Evolutionary conservation across 108 stramenopile species (phyloP), one percentile per base, ranked within the genome.

Genomic region (Phaeodactylum tricornutum): DNA sequence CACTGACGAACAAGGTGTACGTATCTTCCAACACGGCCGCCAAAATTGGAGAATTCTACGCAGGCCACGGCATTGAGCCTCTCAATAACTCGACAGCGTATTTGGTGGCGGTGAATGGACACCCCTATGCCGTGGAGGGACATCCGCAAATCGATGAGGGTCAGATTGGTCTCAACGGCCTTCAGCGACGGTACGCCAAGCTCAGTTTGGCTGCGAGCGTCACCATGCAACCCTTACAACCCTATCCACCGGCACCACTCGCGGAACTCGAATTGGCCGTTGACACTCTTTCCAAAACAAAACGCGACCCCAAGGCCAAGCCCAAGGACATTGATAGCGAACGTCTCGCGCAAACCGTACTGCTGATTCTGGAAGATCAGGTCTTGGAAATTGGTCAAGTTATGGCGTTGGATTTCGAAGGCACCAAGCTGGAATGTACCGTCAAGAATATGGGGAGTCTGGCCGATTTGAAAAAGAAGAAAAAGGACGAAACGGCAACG

Each of bases 351-450:
- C 49, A 61, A 16, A 72, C 81, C 15, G 75, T 87, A 7, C 37
- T 84, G 34, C 21, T 72, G 40, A 68, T 79, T 31, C 67, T 76
- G 12, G 84, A 86, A 48, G 75, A 76, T 42, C 82, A 87, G 52
- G 68, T 85, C 15, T 73, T 87, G 68, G 80, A 82, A 43, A 70
- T 73, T 0, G 84, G 79, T 3, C 81, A 77, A 35, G 57, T 49
- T 32, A 47, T 88, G 22, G 84, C 84, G 15, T 69, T 92, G 61
- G 87, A 93, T 60, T 93, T 93, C 72, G 91, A 93, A 58, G 91
- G 87, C 33, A 80, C 80, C 47, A 88, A 86, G 47, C 43, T 87
- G 15, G 84, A 93, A 66, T 48, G 86, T 30, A 60, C 49, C 7
- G 66, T 85, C 35, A 45, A 47, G 21, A 39, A 45, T 25, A 51